Base-by-base conservation (phyloP, 108 stramenopile genomes). In the Aurantiochytrium sp. region DNA sequence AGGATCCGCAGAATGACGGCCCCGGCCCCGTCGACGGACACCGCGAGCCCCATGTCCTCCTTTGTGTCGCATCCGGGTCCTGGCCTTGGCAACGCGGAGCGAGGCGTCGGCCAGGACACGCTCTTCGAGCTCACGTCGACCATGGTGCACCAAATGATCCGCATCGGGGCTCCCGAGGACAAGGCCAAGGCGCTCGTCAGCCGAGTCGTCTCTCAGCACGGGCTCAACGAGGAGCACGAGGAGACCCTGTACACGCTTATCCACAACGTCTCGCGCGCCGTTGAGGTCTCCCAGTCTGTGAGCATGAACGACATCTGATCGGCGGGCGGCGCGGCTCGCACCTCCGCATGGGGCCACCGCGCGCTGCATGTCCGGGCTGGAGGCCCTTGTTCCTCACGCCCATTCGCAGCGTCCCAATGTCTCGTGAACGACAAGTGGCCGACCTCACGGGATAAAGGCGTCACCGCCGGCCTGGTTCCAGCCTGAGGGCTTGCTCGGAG, bases 111-210 rank as follows among this genome's bases (percentile, higher is more conserved):
- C n/a, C 73, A 81, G 24, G 73, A 81, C 12, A 41, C 45, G 19
- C 45, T 81, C 1, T 81, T 81, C 24, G 45, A 81, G 73, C 73
- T 81, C 19, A 27, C 73, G 27, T 81, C 73, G 10, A 81, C 42
- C 39, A 81, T 81, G 73, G 45, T 81, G 1, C 45, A 81, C 39
- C 73, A 81, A 48, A 81, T 81, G 73, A 81, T 81, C 30, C 39
- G 73, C n/a, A 81, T 81, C 12, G 73, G 73, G 6, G 73, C 73
- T 41, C 45, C 73, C 6, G 42, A 81, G 32, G 73, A 81, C 45
- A 81, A 81, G 30, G 73, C 73, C 12, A 81, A 81, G 39, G 73
- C 73, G 6, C 73, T 81, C 45, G 73, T 81, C 10, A 81, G 73
- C 39, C 73, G 73, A 4, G 45, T 81, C 6, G 73, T 81, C 24